Base-by-base conservation (phyloP, 2,329 filamentous ascomycete species). In the Ceratocystis eucalypticola region DNA sequence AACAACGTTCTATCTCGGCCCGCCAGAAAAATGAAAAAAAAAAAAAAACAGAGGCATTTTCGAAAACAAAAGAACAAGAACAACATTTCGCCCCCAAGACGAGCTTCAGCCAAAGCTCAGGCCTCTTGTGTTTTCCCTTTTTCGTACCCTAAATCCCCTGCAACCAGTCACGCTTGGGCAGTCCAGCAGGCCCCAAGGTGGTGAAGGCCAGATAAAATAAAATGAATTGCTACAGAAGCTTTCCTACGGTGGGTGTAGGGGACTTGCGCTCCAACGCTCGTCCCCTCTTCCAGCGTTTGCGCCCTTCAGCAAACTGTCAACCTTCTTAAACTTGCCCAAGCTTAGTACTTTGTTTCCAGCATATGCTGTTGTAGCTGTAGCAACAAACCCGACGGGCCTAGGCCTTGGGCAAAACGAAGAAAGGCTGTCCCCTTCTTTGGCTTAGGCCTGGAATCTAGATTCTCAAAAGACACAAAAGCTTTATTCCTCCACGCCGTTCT, bases 61-160 rank as follows among this genome's bases (percentile, higher is more conserved):
- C 48, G 2, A n/a, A 48, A 10, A 10, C 8, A 22, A 20, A 7
- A 2, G 22, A 41, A 41, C 37, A 41, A 41, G 10, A 41, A 41
- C 55, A n/a, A 53, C 28, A 53, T 5, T 22, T 53, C 25, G 48
- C 48, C 48, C 48, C 25, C 48, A 53, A 53, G 25, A 17, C 30
- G 33, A 59, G 33, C 17, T 59, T 37, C 28, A 37, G 55, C 55
- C 55, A 59, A 59, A 59, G 55, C 55, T 59, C 55, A 37, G 55
- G 55, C 55, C 55, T 59, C 28, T 59, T 33, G 37, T 41, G 37
- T 30, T 59, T 17, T 37, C 22, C 25, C 55, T 25, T 17, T 33
- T 30, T 37, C 30, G 55, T 30, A 30, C 25, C 28, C 12, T 37
- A 17, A 17, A 33, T 17, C 25, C 55, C 55, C 55, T 59, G 55